These are phyloP conservation scores for Botrytis deweyae DNA, from an alignment of 2,329 filamentous ascomycete genomes.

Conservation along the genomic window DNA sequence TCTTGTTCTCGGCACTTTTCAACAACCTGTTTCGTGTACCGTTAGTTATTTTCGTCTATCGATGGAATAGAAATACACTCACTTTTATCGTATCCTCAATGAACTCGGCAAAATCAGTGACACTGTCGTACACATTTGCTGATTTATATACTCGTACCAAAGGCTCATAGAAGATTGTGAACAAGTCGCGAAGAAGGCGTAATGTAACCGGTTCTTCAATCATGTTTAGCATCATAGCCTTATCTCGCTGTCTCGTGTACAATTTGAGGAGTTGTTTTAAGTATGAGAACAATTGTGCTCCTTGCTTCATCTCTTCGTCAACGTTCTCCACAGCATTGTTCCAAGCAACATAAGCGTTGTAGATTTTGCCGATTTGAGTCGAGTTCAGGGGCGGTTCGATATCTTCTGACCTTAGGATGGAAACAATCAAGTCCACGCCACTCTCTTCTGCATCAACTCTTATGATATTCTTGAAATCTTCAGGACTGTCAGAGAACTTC, in stretches of 20 bases:
- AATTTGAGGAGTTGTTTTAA: constrained; percentile 94
- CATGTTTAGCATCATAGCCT: constrained; percentile 93
- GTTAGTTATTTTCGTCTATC: constrained; percentile 25
- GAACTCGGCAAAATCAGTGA: constrained; percentile 93
- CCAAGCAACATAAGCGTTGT: constrained; percentile 95
- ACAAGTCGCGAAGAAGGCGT: constrained; percentile 92
- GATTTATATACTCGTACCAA: constrained; percentile 97
- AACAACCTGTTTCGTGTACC: constrained; percentile 52
- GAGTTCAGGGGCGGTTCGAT: constrained; percentile 69
- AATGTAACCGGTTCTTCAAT: constrained; percentile 97
- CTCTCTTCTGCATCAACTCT: constrained; percentile 71
- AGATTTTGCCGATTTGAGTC: constrained; percentile 78
- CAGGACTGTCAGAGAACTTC: constrained; percentile 72
- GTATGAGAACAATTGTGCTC: constrained; percentile 88
- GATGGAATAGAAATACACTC: constrained; percentile 27
- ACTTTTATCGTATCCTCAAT: constrained; percentile 90
- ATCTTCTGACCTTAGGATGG: constrained; percentile 75
- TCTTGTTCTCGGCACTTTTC: constrained; percentile 70
- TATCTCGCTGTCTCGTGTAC: constrained; percentile 86
- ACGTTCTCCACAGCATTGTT: constrained; percentile 90
- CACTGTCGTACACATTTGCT: constrained; percentile 95
- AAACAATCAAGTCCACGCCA: constrained; percentile 80
- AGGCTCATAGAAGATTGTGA: constrained; percentile 98
- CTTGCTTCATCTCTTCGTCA: constrained; percentile 83
- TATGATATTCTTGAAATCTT: constrained; percentile 71